A percentile compares a stretch with the other conserved stretches of the same genome.
These are phyloP conservation scores for Populus euphratica DNA, from an alignment of 345 rosid genomes.

Conservation along the genomic window DNA sequence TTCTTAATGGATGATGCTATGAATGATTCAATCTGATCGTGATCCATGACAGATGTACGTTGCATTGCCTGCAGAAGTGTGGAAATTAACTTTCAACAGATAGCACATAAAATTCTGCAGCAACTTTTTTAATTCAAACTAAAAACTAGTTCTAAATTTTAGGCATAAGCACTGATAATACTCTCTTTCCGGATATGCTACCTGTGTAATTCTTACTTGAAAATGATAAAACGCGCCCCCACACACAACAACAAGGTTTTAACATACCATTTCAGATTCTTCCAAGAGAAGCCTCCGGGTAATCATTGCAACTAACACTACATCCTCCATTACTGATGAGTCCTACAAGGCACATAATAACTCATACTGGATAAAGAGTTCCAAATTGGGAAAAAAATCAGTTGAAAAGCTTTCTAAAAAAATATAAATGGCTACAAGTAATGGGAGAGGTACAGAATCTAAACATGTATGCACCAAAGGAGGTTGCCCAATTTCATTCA, in stretches of 20 bases:
- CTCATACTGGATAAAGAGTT: background rate
- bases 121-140: background rate
- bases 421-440: background rate
- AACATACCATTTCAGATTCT: conserved; percentile 75
- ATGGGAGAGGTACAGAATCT: background rate
- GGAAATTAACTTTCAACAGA: conserved; percentile 16
- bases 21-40: conserved; percentile 80
- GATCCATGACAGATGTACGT: conserved; percentile 53
- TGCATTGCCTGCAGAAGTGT: conserved; percentile 59
- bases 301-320: conserved; percentile 77
- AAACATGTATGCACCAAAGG: background rate
- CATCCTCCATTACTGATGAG: conserved; percentile 62
- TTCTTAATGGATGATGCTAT: conserved; percentile 76
- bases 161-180: background rate
- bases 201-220: background rate
- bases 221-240: conserved; percentile 2
- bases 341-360: conserved; percentile 41
- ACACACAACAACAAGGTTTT: background rate
- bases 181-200: background rate
- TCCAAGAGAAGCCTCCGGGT: conserved; percentile 83
- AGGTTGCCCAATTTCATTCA: no score
- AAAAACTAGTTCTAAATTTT: background rate
- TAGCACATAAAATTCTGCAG: background rate
- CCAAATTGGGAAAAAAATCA: conserved; percentile 2
- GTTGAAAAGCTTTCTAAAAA: background rate